Conservation (phyloP, 2,329 filamentous ascomycete genomes). For the Aphanocladium album region DNA sequence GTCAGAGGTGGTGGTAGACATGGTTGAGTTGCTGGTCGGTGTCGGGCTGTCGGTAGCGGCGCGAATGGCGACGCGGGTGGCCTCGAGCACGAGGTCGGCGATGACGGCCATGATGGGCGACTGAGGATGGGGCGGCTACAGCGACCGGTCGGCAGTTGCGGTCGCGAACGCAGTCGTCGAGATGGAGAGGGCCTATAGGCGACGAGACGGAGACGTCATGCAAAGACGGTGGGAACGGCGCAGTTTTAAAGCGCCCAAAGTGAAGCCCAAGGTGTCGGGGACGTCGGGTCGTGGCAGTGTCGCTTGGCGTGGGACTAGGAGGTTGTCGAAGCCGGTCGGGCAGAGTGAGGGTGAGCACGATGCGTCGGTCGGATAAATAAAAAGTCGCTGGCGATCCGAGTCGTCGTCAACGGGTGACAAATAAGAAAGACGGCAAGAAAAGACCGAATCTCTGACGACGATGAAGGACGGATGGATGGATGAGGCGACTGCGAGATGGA, state of each 20-base stretch:
- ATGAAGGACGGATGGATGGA: conserved; percentile 2
- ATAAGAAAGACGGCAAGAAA: conserved; percentile 10
- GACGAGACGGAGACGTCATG: neutral
- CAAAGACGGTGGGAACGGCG: neutral
- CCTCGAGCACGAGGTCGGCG: conserved; percentile 22
- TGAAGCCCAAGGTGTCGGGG: neutral
- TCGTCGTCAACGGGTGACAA: neutral
- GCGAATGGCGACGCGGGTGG: conserved; percentile 22
- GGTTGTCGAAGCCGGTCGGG: conserved; percentile 17
- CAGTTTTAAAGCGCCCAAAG: neutral
- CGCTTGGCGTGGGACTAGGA: conserved; percentile 13
- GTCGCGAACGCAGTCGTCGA: neutral
- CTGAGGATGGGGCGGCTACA: conserved; percentile 4
- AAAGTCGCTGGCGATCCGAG: neutral
- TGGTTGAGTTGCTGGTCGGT: conserved; percentile 16
- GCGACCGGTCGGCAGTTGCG: neutral
- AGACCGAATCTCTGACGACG: neutral
- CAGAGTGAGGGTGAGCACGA: neutral
- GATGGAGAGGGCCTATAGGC: neutral
- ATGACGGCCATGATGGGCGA: conserved; percentile 23
- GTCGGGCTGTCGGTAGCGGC: conserved; percentile 19
- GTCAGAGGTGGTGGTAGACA: conserved; percentile 8
- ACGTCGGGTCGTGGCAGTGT: conserved; percentile 1
- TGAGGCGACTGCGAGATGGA: neutral
- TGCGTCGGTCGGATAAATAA: neutral